phyloP scores from a whole-genome alignment of 306 rosid species.

The Luffa acutangula region DNA sequence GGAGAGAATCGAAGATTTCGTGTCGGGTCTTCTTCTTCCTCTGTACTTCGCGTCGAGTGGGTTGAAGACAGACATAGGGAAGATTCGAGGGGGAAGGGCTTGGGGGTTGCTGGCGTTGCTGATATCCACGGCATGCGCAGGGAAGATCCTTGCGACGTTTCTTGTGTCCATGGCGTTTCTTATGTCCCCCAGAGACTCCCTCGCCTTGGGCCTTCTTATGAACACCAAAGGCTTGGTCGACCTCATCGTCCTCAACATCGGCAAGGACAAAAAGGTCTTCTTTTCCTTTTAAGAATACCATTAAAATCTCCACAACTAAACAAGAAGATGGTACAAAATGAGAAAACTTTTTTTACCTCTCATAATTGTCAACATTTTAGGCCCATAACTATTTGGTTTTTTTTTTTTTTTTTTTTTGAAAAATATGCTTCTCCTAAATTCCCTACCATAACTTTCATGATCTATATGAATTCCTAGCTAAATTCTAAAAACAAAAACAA shows the following conservation, averaged over 20 bases:
- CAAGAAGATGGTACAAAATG: no score
- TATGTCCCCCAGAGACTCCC: conserved; percentile 54
- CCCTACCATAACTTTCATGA: no score
- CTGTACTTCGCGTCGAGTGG: conserved; percentile 78
- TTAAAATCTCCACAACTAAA: no score
- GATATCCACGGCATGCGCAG: conserved; percentile 53
- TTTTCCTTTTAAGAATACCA: no score
- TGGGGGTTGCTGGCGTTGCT: conserved; percentile 65
- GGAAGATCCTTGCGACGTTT: conserved; percentile 69
- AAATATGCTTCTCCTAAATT: no score
- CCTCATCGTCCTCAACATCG: conserved; percentile 86
- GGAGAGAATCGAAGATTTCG: conserved; percentile 68
- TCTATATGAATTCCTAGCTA: no score
- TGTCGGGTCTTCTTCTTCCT: conserved; percentile 58
- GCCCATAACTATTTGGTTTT: no score
- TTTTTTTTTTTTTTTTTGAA: no score
- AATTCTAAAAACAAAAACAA: no score
- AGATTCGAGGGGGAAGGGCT: conserved; percentile 37
- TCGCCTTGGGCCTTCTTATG: conserved; percentile 74
- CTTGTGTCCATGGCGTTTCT: conserved; percentile 42
- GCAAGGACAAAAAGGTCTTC: conserved; percentile 65
- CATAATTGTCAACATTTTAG: no score
- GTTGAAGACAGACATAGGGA: conserved; percentile 64
- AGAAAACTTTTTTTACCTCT: no score
- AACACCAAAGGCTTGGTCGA: conserved; percentile 85